phyloP scores from a whole-genome alignment of 2,329 filamentous ascomycete species.

The Aureobasidium lini region DNA sequence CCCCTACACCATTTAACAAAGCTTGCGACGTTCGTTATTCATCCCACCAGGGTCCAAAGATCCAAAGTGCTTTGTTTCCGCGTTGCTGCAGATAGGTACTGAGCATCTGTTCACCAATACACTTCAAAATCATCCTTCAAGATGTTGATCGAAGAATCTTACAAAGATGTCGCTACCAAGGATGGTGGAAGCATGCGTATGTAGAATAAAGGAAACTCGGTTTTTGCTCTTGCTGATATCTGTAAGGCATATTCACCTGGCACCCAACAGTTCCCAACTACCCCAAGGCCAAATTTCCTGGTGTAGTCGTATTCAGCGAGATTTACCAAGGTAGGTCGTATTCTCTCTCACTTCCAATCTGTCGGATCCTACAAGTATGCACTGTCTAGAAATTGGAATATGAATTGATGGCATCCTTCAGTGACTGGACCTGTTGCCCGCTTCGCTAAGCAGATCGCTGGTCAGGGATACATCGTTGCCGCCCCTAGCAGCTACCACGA shows the following conservation, averaged over 20 bases:
- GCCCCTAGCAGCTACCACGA: conserved; percentile 90
- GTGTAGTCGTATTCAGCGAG: conserved; percentile 82
- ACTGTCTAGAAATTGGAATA: too few species aligned
- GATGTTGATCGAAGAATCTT: conserved; percentile 54
- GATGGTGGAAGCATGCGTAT: conserved; percentile 54
- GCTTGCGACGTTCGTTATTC: background rate
- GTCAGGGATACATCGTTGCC: conserved; percentile 87
- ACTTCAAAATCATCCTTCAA: conserved; percentile 16
- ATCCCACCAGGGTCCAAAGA: background rate
- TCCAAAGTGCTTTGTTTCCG: background rate
- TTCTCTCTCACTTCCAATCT: background rate
- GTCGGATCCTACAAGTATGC: too few species aligned
- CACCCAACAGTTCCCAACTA: conserved; percentile 80
- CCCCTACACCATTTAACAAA: too few species aligned
- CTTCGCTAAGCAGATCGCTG: conserved; percentile 85
- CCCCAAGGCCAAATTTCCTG: conserved; percentile 82
- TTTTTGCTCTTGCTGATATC: background rate
- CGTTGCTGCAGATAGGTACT: background rate
- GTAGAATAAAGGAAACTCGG: background rate
- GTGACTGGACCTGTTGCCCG: conserved; percentile 85
- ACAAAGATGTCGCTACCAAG: conserved; percentile 53
- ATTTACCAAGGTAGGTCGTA: conserved; percentile 74
- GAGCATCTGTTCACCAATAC: background rate
- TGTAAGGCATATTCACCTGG: conserved; percentile 75
- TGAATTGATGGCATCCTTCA: conserved; percentile 28